Conservation (phyloP, 1,139 yeast species). For the Kodamaea sp. region DNA sequence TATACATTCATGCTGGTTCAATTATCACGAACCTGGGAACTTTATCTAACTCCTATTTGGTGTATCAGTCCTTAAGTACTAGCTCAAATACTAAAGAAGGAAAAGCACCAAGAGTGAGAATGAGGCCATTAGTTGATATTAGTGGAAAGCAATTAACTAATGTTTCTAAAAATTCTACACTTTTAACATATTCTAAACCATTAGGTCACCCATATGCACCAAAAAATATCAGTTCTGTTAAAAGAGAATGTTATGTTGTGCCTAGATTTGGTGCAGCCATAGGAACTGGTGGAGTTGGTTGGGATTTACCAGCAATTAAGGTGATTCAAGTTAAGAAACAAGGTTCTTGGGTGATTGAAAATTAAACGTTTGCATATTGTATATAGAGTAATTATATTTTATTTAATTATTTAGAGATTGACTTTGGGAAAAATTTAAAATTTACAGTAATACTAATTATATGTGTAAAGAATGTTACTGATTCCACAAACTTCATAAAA, state of each 20-base stretch:
- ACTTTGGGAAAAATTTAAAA: background rate
- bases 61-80: conserved; percentile 60
- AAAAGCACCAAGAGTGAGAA: conserved; percentile 48
- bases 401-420: background rate
- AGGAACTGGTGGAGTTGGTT: conserved; percentile 83
- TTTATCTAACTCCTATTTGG: conserved; percentile 71
- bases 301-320: conserved; percentile 87
- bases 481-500: no score
- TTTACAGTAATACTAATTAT: background rate
- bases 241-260: conserved; percentile 83
- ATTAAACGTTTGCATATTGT: conserved; percentile 8
- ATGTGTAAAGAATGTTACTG: no score
- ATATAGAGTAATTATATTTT: background rate
- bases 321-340: conserved; percentile 62
- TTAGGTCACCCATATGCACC: conserved; percentile 89
- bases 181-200: conserved; percentile 85
- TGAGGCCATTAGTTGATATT: conserved; percentile 75
- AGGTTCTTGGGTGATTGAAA: conserved; percentile 57
- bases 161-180: conserved; percentile 67
- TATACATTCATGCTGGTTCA: conserved; percentile 78
- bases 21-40: conserved; percentile 52
- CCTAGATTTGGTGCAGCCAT: conserved; percentile 86
- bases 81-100: conserved; percentile 39
- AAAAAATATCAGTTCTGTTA: conserved; percentile 55
- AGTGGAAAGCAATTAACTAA: conserved; percentile 73